Evolutionary conservation across 139 green algal species (phyloP).

Genomic region (Asterochloris erici): DNA sequence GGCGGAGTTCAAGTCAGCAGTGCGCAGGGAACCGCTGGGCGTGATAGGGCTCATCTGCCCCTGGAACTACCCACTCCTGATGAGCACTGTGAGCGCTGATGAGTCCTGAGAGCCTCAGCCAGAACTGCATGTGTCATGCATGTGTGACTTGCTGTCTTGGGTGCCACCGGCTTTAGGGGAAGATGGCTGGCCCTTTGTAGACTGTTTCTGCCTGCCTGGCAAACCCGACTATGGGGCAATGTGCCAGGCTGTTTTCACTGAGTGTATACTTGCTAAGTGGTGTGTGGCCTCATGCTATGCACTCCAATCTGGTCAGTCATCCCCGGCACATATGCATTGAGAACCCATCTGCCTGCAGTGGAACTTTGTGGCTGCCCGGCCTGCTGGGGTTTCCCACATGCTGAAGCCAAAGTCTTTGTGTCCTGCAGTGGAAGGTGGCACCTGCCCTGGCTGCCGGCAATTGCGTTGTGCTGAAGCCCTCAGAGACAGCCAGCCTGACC

Average conservation of each 20-base stretch:
- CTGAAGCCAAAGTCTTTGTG: not conserved
- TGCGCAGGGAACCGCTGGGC: constrained; percentile 36
- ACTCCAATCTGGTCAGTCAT: not conserved
- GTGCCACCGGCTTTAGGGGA: too few species aligned
- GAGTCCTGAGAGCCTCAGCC: not conserved
- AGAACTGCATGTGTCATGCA: not conserved
- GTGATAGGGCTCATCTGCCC: constrained; percentile 77
- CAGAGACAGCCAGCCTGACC: constrained; percentile 77
- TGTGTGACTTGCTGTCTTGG: too few species aligned
- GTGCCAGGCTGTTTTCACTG: too few species aligned
- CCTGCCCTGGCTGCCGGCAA: constrained; percentile 86
- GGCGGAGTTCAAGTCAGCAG: constrained; percentile 50
- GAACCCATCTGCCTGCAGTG: not conserved
- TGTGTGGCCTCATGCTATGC: not conserved
- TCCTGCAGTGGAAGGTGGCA: constrained; percentile 75
- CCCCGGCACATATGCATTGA: not conserved
- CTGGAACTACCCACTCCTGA: constrained; percentile 90
- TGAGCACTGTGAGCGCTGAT: constrained; percentile 46
- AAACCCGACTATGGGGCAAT: too few species aligned
- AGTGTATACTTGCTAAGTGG: too few species aligned
- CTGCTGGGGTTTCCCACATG: not conserved
- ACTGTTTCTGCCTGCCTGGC: too few species aligned
- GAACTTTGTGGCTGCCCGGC: not conserved
- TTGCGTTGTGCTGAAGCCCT: constrained; percentile 77
- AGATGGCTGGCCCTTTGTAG: too few species aligned